Conservation (phyloP, 129 eudicot species). For the Lactuca sativa region DNA sequence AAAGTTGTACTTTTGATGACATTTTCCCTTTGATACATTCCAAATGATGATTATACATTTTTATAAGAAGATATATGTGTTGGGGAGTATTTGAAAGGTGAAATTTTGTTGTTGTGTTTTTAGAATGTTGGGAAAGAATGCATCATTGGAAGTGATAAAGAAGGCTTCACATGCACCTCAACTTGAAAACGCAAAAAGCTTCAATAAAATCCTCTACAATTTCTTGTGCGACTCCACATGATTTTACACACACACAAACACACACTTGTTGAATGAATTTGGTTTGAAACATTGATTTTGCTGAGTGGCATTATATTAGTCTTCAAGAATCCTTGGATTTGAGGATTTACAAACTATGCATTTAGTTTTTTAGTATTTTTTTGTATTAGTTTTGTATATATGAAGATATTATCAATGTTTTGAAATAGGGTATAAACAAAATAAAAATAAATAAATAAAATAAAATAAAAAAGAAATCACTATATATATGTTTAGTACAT, state of each 20-base stretch:
- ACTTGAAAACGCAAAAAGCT: conserved; percentile 46
- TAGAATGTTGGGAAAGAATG: conserved; percentile 60
- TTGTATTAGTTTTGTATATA: too few species aligned
- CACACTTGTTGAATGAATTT: not conserved
- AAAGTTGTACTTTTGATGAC: too few species aligned
- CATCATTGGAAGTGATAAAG: conserved; percentile 57
- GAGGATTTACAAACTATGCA: not conserved
- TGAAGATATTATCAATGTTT: not conserved
- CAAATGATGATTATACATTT: too few species aligned
- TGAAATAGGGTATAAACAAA: too few species aligned
- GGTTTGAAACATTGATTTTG: not conserved
- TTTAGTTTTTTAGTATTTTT: not conserved
- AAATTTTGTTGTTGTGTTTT: conserved; percentile 22
- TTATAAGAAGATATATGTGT: not conserved
- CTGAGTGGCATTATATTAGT: too few species aligned
- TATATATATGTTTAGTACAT: too few species aligned
- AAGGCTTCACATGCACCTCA: conserved; percentile 64
- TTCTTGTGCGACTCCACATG: conserved; percentile 40
- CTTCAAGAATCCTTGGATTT: too few species aligned
- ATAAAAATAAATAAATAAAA: not conserved
- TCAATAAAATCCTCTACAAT: conserved; percentile 50
- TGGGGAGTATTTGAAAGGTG: not conserved
- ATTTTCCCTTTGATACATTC: too few species aligned
- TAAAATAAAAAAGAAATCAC: too few species aligned
- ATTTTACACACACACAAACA: not conserved